phyloP scores from a whole-genome alignment of 305 asterid genomes.

The Rubia balearica region DNA sequence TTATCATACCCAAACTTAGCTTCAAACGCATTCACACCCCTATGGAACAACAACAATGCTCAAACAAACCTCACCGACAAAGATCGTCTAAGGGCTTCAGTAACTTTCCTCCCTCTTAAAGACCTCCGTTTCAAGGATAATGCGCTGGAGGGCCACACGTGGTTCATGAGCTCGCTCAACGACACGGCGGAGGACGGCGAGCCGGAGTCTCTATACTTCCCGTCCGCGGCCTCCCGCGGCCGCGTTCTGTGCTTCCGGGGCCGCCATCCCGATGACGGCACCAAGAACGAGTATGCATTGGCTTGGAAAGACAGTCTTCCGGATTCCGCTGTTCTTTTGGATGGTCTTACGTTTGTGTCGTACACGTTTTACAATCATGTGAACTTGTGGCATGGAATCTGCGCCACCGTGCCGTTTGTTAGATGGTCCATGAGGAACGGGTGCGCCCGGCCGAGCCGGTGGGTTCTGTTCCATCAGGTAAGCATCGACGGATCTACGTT shows the following conservation, averaged over 20 bases:
- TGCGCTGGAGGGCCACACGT: slow-evolving; percentile 30
- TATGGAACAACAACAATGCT: neutral
- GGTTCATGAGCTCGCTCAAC: slow-evolving; percentile 57
- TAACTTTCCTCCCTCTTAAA: slow-evolving; percentile 28
- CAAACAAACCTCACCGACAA: neutral
- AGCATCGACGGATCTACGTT: neutral
- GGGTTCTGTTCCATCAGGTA: slow-evolving; percentile 42
- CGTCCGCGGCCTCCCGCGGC: slow-evolving; percentile 34
- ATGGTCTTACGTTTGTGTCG: slow-evolving; percentile 46
- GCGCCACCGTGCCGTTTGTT: slow-evolving; percentile 44
- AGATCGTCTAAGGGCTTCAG: slow-evolving; percentile 20
- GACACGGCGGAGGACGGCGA: slow-evolving; percentile 39
- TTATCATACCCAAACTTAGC: slow-evolving; percentile 8
- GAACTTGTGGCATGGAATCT: slow-evolving; percentile 57
- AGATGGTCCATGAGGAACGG: slow-evolving; percentile 44
- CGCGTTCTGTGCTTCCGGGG: slow-evolving; percentile 45
- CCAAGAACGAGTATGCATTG: slow-evolving; percentile 50
- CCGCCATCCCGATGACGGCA: slow-evolving; percentile 33
- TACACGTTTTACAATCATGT: slow-evolving; percentile 38
- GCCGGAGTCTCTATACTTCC: slow-evolving; percentile 40
- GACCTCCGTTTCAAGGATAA: slow-evolving; percentile 22
- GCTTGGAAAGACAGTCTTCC: slow-evolving; percentile 51
- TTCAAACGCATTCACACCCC: slow-evolving; percentile 7
- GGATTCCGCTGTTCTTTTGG: slow-evolving; percentile 32
- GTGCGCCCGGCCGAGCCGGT: slow-evolving; percentile 36